A percentile compares a stretch with the other conserved stretches of the same genome.
Conservation (phyloP, 192 early-diverging fungal genomes). For the Backusella australiensis region DNA sequence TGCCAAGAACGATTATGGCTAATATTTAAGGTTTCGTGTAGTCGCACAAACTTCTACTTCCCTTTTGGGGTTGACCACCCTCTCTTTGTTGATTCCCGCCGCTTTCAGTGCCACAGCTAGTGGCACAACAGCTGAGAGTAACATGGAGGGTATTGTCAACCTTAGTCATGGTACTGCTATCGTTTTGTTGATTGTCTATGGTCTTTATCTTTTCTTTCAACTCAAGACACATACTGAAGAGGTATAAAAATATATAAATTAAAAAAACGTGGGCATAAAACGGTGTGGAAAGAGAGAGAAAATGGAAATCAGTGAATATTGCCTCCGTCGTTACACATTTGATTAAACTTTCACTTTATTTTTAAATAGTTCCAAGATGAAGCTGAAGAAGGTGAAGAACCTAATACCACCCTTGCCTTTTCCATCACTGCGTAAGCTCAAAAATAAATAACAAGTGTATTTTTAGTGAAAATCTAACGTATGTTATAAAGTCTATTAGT, state of each 20-base stretch:
- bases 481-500: conserved; percentile 40
- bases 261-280: not conserved
- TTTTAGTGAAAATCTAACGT: not conserved
- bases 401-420: conserved; percentile 56
- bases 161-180: conserved; percentile 68
- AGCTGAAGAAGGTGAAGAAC: conserved; percentile 54
- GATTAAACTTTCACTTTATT: not conserved
- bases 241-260: conserved; percentile 12
- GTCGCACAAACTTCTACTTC: conserved; percentile 71
- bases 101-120: conserved; percentile 60
- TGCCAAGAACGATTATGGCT: not conserved
- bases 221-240: conserved; percentile 78
- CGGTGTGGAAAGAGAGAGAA: not conserved
- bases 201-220: conserved; percentile 80
- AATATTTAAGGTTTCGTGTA: not conserved
- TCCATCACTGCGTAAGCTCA: conserved; percentile 43
- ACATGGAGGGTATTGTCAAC: conserved; percentile 42
- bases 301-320: not conserved
- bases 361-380: conserved; percentile 35
- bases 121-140: conserved; percentile 38
- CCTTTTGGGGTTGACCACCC: conserved; percentile 59
- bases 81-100: conserved; percentile 70
- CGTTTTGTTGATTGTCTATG: conserved; percentile 65
- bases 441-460: not conserved
- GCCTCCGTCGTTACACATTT: not conserved